Base-by-base conservation (phyloP, 148 eudicot genomes). In the Rhododendron simsii region DNA sequence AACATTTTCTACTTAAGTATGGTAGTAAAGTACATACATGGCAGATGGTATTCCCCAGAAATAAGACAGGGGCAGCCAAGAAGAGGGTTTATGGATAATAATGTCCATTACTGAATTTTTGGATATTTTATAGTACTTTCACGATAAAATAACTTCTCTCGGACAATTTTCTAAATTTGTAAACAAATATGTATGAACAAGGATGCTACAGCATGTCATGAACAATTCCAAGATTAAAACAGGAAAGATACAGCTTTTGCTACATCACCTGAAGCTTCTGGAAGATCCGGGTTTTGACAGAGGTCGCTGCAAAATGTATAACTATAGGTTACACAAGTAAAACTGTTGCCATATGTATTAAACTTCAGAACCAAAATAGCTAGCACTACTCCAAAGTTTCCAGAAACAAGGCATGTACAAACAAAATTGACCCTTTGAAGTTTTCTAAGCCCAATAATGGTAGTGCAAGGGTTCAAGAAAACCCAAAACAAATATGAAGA, bases 271-370 rank as follows among this genome's bases (percentile, higher is more conserved):
- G 12, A 47, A 47, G 50, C 50, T 47, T 9, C 11, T 1, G 50
- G 50, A 85, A 82, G 85, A 89, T 84, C 90, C 63, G 84, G 86
- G 77, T 71, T 87, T 53, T 91, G 90, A 85, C 87, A 61, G 83
- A 91, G 86, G 45, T 90, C 84, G 82, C 98, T 95, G 95, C 90
- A 91, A 86, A 85, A 26, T 13, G 23, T 15, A 47, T 21, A 45
- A n/a, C 26, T 67, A 5, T 5, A 53, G 30, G 37, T 41, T 61
- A n/a, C 55, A 86, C 28, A 83, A 78, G 50, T 10, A 18, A 83
- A 50, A 76, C 57, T 81, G 39, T 55, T 37, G 39, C 28, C 33
- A 37, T 39, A 20, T 41, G 75, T 4, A 81, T 45, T 41, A 53
- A 81, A 71, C 74, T 47, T 26, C n/a, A 5, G 35, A 53, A 53